Conservation (phyloP, 306 rosid species). For the Luffa acutangula region DNA sequence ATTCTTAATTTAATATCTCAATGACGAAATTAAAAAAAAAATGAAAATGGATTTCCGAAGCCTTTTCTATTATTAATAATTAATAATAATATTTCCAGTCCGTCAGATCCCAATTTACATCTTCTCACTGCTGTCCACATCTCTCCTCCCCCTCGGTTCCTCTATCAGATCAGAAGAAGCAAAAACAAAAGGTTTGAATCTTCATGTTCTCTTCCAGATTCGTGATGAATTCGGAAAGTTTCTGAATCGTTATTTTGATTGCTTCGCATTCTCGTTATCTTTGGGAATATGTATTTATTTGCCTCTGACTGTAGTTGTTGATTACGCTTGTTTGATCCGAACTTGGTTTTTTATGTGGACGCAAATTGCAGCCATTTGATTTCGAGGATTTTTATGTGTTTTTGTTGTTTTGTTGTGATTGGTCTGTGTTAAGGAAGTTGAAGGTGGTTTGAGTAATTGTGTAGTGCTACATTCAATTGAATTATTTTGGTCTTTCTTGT, state of each 20-base stretch:
- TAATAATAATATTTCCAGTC: neutral
- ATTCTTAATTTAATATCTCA: too few relatives aligned
- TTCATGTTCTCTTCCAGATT: slow-evolving; percentile 2
- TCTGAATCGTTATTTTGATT: neutral
- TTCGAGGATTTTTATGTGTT: neutral
- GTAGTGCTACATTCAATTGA: neutral
- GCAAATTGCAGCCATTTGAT: neutral
- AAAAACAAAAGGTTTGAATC: slow-evolving; percentile 1
- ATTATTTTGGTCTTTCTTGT: neutral
- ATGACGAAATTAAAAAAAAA: too few relatives aligned
- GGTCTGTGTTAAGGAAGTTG: neutral
- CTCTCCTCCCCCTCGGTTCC: slow-evolving; percentile 19
- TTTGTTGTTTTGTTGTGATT: neutral
- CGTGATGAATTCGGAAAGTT: neutral
- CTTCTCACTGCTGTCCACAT: slow-evolving; percentile 18
- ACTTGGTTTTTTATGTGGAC: neutral
- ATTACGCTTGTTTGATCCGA: neutral
- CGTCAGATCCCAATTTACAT: slow-evolving; percentile 21
- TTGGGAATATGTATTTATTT: neutral
- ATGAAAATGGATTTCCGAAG: too few relatives aligned
- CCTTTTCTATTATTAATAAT: neutral
- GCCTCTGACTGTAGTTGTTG: neutral
- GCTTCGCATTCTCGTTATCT: neutral
- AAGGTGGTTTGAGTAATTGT: neutral
- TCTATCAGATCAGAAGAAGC: slow-evolving; percentile 39